Evolutionary conservation across 805 yeast genomes (phyloP), one percentile per base, ranked within the genome.

Genomic region (Scheffersomyces ergatensis): DNA sequence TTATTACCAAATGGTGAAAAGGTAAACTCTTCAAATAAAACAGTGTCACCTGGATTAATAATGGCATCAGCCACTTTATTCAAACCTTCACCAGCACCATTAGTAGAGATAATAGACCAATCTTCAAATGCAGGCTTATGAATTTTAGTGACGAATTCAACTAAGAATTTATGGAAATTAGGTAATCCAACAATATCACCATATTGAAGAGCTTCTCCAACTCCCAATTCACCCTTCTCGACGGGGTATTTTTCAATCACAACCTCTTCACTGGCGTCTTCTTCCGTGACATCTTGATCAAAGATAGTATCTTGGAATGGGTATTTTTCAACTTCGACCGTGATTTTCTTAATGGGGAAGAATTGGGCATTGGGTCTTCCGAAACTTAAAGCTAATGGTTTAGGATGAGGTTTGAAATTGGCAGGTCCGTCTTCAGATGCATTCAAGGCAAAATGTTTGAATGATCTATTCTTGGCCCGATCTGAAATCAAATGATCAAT

Each of bases 11-110:
- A 69, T 2, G 88, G 87, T 0, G 78, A 65, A 55, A 82, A 83
- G 0, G 89, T 79, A 60, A 80, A 82, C 49, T 81, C 87, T 50
- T 83, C 89, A 46, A 80, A 62, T 45, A 83, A 58, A 5, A 83
- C 69, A 2, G 76, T 71, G 48, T 82, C 85, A 3, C 78, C 83
- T n/a, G 63, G 67, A 50, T 82, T 78, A 37, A 78, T 59, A n/a
- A 78, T 55, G 11, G 74, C 64, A 40, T 77, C 80, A 40, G 72
- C 69, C 7, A 74, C 70, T 55, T 78, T 78, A 51, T 70, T 73
- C 45, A 78, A 60, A 3, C 82, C 76, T 45, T 79, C 83, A 35
- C 77, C 76, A 5, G 82, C 78, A 7, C 85, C 85, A 39, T 63
- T 65, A 17, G 76, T 64, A 9, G 75, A 43, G 13, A 71, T 58